Evolutionary conservation across 1,284 basidiomycete species (phyloP), one percentile per base, ranked within the genome.

Genomic region (Mycosarcoma maydis): DNA sequence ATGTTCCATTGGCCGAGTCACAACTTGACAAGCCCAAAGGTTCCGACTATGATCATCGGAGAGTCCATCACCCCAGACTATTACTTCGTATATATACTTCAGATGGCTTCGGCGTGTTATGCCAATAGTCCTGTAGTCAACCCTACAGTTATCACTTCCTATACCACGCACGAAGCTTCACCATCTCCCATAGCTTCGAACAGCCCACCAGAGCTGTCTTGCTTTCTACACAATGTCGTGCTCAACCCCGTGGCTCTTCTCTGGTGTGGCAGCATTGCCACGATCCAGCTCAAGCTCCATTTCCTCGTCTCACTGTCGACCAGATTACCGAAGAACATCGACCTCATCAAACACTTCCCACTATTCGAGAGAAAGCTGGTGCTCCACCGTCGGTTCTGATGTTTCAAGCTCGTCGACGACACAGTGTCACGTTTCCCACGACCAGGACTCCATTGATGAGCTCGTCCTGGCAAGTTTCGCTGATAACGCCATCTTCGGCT

Each of bases 51-150:
- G n/a, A n/a, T n/a, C n/a, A n/a, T n/a, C n/a, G n/a, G n/a, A n/a
- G n/a, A n/a, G n/a, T n/a, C n/a, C n/a, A n/a, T n/a, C n/a, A n/a
- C n/a, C n/a, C n/a, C n/a, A n/a, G n/a, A n/a, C n/a, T n/a, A n/a
- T n/a, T n/a, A n/a, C n/a, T n/a, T n/a, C n/a, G n/a, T n/a, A n/a
- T 61, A 61, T 61, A 61, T 61, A 61, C 50, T 22, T 34, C 26
- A 37, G n/a, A 8, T 1, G 5, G 14, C 36, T 23, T 34, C 4
- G 6, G 26, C 17, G 22, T 29, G 42, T 47, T 50, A 37, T 38
- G 33, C 47, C 42, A 23, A 10, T 20, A 2, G 14, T 14, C 37
- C 26, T 33, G 1, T 45, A 19, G 33, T 27, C 36, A 20, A 2
- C 22, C 37, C 22, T 33, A 2, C 26, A 19, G 27, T 27, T 19